These are phyloP conservation scores for Pythium guiyangense DNA, from an alignment of 352 stramenopile genomes.

Conservation along the genomic window DNA sequence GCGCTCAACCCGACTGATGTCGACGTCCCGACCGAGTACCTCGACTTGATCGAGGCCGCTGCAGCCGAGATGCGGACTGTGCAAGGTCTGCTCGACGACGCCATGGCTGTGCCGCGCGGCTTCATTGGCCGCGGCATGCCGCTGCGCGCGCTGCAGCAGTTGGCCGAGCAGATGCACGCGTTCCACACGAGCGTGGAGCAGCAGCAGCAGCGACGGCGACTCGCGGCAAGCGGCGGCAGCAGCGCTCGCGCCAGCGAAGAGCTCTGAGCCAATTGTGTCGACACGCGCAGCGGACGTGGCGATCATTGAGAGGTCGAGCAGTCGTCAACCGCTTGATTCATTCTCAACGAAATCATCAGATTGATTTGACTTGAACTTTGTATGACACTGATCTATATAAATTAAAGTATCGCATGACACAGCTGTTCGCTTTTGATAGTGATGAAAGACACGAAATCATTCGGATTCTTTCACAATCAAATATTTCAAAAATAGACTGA, in stretches of 20 bases:
- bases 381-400: too few species aligned
- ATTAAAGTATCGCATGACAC: too few species aligned
- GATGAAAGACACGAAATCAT: too few species aligned
- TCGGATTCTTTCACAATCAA: too few species aligned
- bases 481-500: too few species aligned
- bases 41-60: conserved; percentile 27
- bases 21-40: conserved; percentile 39
- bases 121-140: conserved; percentile 43
- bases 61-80: conserved; percentile 27
- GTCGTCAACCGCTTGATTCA: too few species aligned
- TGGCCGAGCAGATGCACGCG: conserved; percentile 50
- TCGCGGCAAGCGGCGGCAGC: conserved; percentile 12
- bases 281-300: not conserved
- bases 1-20: conserved; percentile 56
- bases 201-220: conserved; percentile 13
- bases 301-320: not conserved
- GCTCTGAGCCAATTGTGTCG: conserved; percentile 16
- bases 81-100: conserved; percentile 42
- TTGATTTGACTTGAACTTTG: too few species aligned
- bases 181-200: conserved; percentile 13
- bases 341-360: too few species aligned
- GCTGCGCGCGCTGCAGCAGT: conserved; percentile 34
- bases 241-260: conserved; percentile 18
- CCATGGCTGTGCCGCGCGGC: too few species aligned
- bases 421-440: too few species aligned